Evolutionary conservation across 306 rosid genomes (phyloP), one percentile per base, ranked within the genome.

Genomic region (Quillaja saponaria): DNA sequence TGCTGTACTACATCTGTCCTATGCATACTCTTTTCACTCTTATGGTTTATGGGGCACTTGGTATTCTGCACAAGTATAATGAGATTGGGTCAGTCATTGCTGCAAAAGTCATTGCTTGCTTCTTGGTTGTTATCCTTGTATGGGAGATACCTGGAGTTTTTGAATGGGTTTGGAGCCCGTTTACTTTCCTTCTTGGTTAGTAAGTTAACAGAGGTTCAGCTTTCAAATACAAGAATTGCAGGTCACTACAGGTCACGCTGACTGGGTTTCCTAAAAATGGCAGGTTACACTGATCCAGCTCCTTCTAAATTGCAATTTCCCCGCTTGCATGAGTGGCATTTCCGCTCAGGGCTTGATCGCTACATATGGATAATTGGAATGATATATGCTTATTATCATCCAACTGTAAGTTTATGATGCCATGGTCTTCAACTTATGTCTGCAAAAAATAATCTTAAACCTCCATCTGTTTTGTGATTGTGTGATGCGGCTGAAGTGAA

Each of bases 131-230:
- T 69, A 78, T 92, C 74, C 20, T 89, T 25, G 35, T 89, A 40
- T 92, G 99, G 99, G 99, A 92, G 87, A 69, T 87, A 58, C 99
- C 99, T 31, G 95, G 97, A 76, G 91, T 89, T 39, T 92, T 89
- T 81, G 99, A 92, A 66, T 75, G 81, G 64, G 15, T 89, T 60
- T 92, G 97, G 97, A 73, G 84, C 58, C 99, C 99, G 14, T 75
- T 89, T 20, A 80, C 96, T 58, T 92, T 89, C 80, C 12, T 89
- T 58, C 78, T 92, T 6, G 95, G 97, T 90, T 55, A 81, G 90
- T 87, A 61, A 53, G 74, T 67, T 64, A 34, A 40, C 25, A 8
- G 61, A 49, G 63, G 40, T 64, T 53, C 39, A 56, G 28, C 55
- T 71, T 61, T 10, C 58, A 18, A 49, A 39, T 72, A 13, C 56